Conservation (phyloP, 495 filamentous ascomycete species). For the Aspergillus egyptiacus region DNA sequence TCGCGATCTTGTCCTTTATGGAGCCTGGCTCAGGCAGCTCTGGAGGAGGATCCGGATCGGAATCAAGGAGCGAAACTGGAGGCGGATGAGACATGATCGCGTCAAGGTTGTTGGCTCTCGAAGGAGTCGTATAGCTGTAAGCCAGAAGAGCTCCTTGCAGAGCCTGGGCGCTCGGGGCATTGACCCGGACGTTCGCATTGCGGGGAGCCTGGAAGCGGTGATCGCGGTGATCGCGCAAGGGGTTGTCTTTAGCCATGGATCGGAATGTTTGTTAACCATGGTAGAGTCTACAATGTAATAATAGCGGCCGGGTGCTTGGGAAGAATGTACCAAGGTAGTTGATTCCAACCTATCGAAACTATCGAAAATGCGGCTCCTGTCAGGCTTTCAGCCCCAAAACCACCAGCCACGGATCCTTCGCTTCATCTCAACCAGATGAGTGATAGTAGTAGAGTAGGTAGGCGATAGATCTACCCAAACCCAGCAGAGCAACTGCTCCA, state of each 20-base stretch:
- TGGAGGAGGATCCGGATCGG: constrained; percentile 19
- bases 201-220: constrained; percentile 24
- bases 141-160: constrained; percentile 37
- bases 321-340: too few species aligned
- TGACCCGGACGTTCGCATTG: constrained; percentile 17
- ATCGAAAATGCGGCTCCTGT: not conserved
- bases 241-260: constrained; percentile 31
- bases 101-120: constrained; percentile 3
- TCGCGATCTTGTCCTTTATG: constrained; percentile 40
- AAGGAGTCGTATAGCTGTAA: constrained; percentile 23
- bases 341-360: too few species aligned
- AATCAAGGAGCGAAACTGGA: constrained; percentile 8
- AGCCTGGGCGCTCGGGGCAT: constrained; percentile 14
- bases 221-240: constrained; percentile 29
- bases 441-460: not conserved
- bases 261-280: constrained; percentile 10
- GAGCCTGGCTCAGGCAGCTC: constrained; percentile 34
- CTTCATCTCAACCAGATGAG: not conserved
- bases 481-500: too few species aligned
- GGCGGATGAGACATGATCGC: not conserved
- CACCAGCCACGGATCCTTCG: not conserved
- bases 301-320: too few species aligned
- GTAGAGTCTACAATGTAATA: not conserved
- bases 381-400: not conserved
- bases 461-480: too few species aligned